A percentile compares a stretch with the other conserved stretches of the same genome.
Conservation (phyloP, 768 basidiomycete species). For the Lactarius indigo region DNA sequence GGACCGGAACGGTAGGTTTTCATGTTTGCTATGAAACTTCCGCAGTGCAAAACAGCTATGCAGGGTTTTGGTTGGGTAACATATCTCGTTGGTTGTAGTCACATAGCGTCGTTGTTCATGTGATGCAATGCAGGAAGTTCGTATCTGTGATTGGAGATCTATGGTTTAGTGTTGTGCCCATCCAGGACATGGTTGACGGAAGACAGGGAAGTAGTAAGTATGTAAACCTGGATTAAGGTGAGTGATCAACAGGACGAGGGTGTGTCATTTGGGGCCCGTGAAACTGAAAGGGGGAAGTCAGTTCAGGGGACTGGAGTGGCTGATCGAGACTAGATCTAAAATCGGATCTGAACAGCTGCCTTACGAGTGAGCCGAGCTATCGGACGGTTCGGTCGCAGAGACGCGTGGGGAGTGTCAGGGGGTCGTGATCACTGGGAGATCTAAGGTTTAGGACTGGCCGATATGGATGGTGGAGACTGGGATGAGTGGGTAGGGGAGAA, state of each 20-base stretch:
- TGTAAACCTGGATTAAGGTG: not conserved
- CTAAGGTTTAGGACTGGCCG: constrained; percentile 1
- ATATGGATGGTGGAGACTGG: not conserved
- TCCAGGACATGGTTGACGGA: not conserved
- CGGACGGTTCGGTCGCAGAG: constrained; percentile 12
- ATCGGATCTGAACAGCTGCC: constrained; percentile 11
- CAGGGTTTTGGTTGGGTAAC: not conserved
- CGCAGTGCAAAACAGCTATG: not conserved
- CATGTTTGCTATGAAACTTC: not conserved
- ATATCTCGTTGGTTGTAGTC: not conserved
- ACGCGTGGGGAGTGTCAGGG: not conserved
- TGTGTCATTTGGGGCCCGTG: constrained; percentile 3
- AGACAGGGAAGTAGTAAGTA: not conserved
- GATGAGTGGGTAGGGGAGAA: not conserved
- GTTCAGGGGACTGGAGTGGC: not conserved
- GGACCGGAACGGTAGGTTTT: not conserved
- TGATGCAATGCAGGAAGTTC: not conserved
- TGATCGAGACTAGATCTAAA: constrained; percentile 14
- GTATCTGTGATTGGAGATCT: not conserved
- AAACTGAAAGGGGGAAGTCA: not conserved
- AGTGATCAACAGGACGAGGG: not conserved
- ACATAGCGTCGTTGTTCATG: not conserved
- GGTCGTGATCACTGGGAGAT: not conserved
- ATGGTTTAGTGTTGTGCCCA: not conserved
- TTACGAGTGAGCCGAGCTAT: not conserved